Evolutionary conservation across 164 flowering plant species (phyloP).

Genomic region (Protea cynaroides): DNA sequence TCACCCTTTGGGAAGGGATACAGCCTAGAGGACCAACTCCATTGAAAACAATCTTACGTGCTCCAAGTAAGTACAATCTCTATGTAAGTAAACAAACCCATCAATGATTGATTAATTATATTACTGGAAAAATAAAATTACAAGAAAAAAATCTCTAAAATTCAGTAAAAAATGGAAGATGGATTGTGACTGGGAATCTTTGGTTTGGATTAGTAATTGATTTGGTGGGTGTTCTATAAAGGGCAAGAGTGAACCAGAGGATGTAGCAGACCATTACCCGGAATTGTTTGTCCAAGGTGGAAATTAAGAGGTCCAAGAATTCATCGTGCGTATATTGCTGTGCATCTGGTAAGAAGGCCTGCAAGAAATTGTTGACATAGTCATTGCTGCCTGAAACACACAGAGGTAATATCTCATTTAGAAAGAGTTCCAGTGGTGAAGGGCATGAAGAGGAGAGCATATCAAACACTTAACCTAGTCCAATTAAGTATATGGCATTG

Average conservation of each 20-base stretch:
- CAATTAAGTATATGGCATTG: constrained; percentile 61
- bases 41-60: constrained; percentile 53
- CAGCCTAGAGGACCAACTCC: constrained; percentile 81
- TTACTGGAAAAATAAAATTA: no score
- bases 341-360: constrained; percentile 63
- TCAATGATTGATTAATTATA: no score
- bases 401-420: not conserved
- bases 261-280: constrained; percentile 22
- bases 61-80: constrained; percentile 61
- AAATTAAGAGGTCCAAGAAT: constrained; percentile 42
- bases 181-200: no score
- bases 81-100: constrained; percentile 10
- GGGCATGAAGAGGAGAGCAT: not conserved
- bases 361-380: constrained; percentile 82
- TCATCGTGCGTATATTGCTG: constrained; percentile 70
- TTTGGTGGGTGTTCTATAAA: no score
- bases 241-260: not conserved
- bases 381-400: constrained; percentile 75
- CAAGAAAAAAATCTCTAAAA: no score
- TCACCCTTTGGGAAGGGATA: constrained; percentile 82
- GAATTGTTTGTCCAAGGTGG: constrained; percentile 50
- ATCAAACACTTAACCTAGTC: constrained; percentile 39
- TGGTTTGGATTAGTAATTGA: no score
- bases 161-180: no score
- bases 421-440: not conserved